A percentile compares a stretch with the other conserved stretches of the same genome.
These are phyloP conservation scores for Usnea hakonensis DNA, from an alignment of 495 filamentous ascomycete genomes.

Conservation along the genomic window DNA sequence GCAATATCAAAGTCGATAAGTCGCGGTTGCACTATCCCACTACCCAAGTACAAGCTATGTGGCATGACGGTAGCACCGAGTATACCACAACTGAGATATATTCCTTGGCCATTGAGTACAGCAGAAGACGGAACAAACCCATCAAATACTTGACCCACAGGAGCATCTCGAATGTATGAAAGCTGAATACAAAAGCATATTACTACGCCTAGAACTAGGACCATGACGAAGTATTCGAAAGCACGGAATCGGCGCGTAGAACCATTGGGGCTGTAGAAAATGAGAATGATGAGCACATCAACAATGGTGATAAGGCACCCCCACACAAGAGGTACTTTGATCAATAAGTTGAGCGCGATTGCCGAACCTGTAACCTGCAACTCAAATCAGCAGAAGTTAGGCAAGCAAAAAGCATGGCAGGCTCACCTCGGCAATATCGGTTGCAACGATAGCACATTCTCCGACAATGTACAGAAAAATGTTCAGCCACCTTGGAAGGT, in stretches of 20 bases:
- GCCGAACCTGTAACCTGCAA: conserved; percentile 77
- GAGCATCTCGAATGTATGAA: conserved; percentile 59
- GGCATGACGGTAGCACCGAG: conserved; percentile 94
- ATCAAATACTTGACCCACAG: conserved; percentile 66
- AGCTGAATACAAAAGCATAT: conserved; percentile 90
- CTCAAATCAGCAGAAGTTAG: conserved; percentile 5
- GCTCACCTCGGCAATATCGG: conserved; percentile 75
- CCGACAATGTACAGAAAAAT: conserved; percentile 65
- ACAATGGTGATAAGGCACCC: conserved; percentile 80
- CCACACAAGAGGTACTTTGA: conserved; percentile 73
- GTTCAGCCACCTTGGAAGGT: conserved; percentile 71
- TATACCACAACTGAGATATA: conserved; percentile 89
- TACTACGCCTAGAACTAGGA: conserved; percentile 74
- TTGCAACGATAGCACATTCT: conserved; percentile 77
- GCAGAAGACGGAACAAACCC: conserved; percentile 76
- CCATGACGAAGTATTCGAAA: conserved; percentile 77
- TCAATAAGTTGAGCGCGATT: conserved; percentile 78
- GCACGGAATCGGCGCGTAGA: conserved; percentile 62
- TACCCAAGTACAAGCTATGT: conserved; percentile 83
- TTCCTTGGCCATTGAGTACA: conserved; percentile 60
- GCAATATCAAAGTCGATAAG: conserved; percentile 68
- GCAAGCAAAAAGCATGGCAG: not conserved
- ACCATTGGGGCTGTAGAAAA: conserved; percentile 76
- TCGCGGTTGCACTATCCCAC: conserved; percentile 76
- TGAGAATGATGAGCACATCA: conserved; percentile 75